These are phyloP conservation scores for Leccinum barrowsii DNA, from an alignment of 768 basidiomycete genomes.

Conservation along the genomic window DNA sequence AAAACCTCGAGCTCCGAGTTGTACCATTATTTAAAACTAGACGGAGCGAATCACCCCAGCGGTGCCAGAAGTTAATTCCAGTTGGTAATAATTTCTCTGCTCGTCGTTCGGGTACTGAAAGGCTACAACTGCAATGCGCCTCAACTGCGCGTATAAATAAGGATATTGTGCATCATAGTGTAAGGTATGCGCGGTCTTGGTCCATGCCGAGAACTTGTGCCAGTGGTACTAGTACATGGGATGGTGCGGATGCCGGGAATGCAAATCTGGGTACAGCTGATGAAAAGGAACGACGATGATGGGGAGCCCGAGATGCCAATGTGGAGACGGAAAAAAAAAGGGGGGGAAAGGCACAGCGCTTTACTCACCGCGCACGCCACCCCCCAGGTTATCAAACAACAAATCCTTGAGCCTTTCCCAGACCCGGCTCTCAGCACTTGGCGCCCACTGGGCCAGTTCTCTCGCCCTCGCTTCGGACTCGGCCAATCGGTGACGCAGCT, in stretches of 20 bases:
- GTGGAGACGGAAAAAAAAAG: not conserved
- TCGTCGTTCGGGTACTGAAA: constrained; percentile 10
- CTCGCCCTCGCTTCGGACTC: constrained; percentile 21
- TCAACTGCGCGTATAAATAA: constrained; percentile 21
- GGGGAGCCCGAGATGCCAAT: constrained; percentile 4
- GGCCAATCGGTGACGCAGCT: constrained; percentile 21
- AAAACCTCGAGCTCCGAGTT: constrained; percentile 7
- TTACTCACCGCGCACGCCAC: constrained; percentile 21
- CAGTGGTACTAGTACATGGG: constrained; percentile 19
- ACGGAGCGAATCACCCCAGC: not conserved
- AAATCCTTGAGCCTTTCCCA: constrained; percentile 30
- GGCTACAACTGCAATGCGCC: constrained; percentile 17
- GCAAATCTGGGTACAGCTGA: constrained; percentile 16
- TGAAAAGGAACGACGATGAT: constrained; percentile 3
- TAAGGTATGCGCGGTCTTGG: constrained; percentile 22
- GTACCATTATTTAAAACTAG: constrained; percentile 12
- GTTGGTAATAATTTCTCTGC: constrained; percentile 1
- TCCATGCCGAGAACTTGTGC: constrained; percentile 21
- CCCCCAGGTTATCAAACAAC: constrained; percentile 26
- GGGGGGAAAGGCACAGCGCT: not conserved
- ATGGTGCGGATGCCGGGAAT: constrained; percentile 25
- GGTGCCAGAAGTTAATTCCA: not conserved
- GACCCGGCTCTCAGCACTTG: constrained; percentile 19
- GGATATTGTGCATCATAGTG: constrained; percentile 16
- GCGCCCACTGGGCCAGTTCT: constrained; percentile 15